These are phyloP conservation scores for Entomortierella chlamydospora DNA, from an alignment of 192 early-diverging fungal genomes.

Conservation along the genomic window DNA sequence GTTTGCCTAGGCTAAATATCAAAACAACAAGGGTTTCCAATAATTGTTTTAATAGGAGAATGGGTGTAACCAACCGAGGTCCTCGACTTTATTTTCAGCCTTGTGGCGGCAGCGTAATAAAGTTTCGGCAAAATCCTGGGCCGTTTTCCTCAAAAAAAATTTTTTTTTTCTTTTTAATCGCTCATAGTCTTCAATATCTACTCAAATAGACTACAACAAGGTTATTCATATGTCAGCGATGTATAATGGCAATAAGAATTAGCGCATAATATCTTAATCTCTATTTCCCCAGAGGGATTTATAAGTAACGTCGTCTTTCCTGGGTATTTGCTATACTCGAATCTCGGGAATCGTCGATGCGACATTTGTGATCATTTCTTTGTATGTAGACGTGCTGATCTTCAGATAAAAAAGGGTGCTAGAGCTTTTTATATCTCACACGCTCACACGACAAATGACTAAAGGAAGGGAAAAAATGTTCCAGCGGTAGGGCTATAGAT, in stretches of 20 bases:
- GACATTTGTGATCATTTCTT: not conserved
- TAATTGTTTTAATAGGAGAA: too few relatives aligned
- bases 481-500: too few relatives aligned
- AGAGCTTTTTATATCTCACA: too few relatives aligned
- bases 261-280: not conserved
- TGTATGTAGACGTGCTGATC: not conserved
- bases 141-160: too few relatives aligned
- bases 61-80: too few relatives aligned
- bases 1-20: too few relatives aligned
- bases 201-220: too few relatives aligned
- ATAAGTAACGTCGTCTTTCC: not conserved
- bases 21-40: not conserved
- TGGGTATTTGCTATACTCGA: not conserved
- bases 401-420: not conserved
- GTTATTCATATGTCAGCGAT: too few relatives aligned
- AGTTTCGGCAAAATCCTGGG: conserved; percentile 20
- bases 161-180: too few relatives aligned
- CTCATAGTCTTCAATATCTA: not conserved
- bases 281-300: conserved; percentile 1
- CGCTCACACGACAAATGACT: too few relatives aligned
- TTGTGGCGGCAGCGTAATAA: not conserved
- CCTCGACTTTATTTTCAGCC: not conserved
- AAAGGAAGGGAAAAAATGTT: too few relatives aligned
- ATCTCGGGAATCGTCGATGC: conserved; percentile 5
- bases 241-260: not conserved